Evolutionary conservation across 2,329 filamentous ascomycete species (phyloP), one percentile per base, ranked within the genome.

Genomic region (Alternaria arborescens): DNA sequence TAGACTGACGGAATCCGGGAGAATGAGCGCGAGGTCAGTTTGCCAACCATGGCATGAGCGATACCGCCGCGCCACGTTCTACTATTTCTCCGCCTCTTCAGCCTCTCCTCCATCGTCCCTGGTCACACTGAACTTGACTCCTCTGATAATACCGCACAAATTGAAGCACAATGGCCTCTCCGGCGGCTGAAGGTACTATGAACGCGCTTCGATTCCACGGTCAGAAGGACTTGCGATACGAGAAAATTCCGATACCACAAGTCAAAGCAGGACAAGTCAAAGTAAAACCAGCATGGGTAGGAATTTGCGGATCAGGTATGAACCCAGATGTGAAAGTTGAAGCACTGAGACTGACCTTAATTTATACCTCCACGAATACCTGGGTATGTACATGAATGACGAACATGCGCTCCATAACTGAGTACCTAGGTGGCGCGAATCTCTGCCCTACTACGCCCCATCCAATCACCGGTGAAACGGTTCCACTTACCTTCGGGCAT

Each of bases 401-500:
- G 42, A 53, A 16, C 18, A 57, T 18, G 26, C 30, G 48, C 18
- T 28, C 42, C 48, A 22, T 38, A 52, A 42, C 58, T 57, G 54
- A 58, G 55, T 14, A 58, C 55, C 56, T 58, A 16, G 80, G 80
- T 55, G 82, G 82, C 5, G 78, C 81, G n/a, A 82, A 78, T 55
- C 72, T 84, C 24, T 84, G 82, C 63, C 85, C 84, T 0, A 81
- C 80, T 1, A 81, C 78, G n/a, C 83, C 84, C 4, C 85, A 86
- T 73, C 83, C 84, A 0, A 83, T 86, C 61, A 87, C 84, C 4
- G 79, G 80, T 47, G 85, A 85, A 71, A 81, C 77, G 5, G 77
- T 83, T 3, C 84, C 82, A n/a, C 61, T 86, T 56, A 85, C 83
- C 2, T 81, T 86, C 55, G 84, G 84, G 14, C 84, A 86, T 66